Evolutionary conservation across 345 rosid species (phyloP).

Genomic region (Rhodamnia rubescens): DNA sequence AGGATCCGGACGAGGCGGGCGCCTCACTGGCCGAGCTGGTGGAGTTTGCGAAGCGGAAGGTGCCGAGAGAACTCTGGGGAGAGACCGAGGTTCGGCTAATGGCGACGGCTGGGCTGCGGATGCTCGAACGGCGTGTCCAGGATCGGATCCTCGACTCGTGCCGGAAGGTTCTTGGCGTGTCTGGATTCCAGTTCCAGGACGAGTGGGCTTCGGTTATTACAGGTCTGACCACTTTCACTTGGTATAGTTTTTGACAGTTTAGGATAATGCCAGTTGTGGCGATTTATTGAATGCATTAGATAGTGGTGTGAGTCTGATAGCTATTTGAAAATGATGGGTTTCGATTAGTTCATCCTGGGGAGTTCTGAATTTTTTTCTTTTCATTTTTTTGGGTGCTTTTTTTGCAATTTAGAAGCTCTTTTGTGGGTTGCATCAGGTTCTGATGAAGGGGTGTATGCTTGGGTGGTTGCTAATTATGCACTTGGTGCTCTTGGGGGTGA

Average conservation of each 20-base stretch:
- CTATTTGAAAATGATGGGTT: background rate
- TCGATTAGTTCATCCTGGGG: background rate
- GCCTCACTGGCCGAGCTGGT: conserved; percentile 46
- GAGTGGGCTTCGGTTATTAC: conserved; percentile 77
- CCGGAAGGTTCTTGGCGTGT: conserved; percentile 39
- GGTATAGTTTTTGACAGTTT: too few species aligned
- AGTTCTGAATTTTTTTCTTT: background rate
- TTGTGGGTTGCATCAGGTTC: conserved; percentile 41
- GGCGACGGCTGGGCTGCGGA: conserved; percentile 94
- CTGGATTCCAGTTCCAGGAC: conserved; percentile 60
- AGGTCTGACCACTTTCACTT: conserved; percentile 20
- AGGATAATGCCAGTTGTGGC: too few species aligned
- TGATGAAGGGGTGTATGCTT: conserved; percentile 93
- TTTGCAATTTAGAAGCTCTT: conserved; percentile 3
- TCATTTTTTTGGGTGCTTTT: background rate
- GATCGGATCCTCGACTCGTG: conserved; percentile 44
- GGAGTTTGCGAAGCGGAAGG: conserved; percentile 46
- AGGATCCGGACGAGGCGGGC: conserved; percentile 41
- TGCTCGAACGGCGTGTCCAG: conserved; percentile 44
- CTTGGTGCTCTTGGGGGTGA: conserved; percentile 73
- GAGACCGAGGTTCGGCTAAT: conserved; percentile 76
- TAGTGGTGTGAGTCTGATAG: background rate
- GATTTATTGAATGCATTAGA: background rate
- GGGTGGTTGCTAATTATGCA: conserved; percentile 87
- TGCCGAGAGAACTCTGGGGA: conserved; percentile 44